Evolutionary conservation across 441 rosid genomes (phyloP), one percentile per base, ranked within the genome.

Genomic region (Croton laevigatus): DNA sequence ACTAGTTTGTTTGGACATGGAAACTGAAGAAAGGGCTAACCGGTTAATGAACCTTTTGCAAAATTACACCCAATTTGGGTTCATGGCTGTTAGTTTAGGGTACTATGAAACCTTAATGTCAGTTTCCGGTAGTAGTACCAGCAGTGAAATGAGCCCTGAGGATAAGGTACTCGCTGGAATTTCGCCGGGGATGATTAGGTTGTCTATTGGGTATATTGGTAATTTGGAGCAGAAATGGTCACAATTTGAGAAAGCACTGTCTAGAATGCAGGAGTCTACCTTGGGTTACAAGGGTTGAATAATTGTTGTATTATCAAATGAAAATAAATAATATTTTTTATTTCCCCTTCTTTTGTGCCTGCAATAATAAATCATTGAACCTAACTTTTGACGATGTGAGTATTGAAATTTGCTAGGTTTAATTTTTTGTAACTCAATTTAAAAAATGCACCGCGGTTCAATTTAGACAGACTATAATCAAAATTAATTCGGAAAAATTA

Each of bases 31-130:
- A 61, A 84, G 70, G 79, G 99, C 99, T 12, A 89, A 90, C 80
- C 68, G 81, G 80, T 78, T 94, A 53, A 92, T 94, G 99, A 44
- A 83, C 75, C 86, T 80, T 71, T 68, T 92, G 66, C 99, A 94
- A 62, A 94, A 94, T 67, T 73, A 55, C 53, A 81, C 91, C 0
- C 94, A 87, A 51, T 95, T 95, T 17, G 99, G 97, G 57, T 85
- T 95, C 77, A 95, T 95, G 91, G 98, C 99, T 0, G 99, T 94
- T 6, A 94, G 99, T 82, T 65, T 94, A 82, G 98, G 98, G 27
- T 94, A 91, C 79, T 90, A 86, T 42, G 98, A 94, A 83, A 91
- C 97, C 0, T 86, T 94, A 32, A 88, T 94, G 98, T 92, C 99
- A 0, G 90, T 97, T 79, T 94, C 99, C 2, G 91, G 97, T 0